These are phyloP conservation scores for Pulveroboletus sp. DNA, from an alignment of 768 basidiomycete genomes.

Conservation along the genomic window DNA sequence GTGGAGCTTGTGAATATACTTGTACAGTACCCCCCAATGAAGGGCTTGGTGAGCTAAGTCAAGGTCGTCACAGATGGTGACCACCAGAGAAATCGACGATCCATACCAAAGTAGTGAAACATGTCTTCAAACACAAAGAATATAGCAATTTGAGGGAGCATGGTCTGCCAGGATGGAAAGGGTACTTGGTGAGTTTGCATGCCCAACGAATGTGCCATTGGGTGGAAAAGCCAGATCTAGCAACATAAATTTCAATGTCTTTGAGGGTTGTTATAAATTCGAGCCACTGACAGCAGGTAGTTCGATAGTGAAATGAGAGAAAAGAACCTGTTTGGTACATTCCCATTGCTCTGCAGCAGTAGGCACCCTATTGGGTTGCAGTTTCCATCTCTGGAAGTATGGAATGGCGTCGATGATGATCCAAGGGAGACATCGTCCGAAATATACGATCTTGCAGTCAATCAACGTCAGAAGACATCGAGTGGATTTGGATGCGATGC, in stretches of 20 bases:
- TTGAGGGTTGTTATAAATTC: not conserved
- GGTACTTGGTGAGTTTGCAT: conserved; percentile 94
- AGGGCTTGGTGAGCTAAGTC: conserved; percentile 78
- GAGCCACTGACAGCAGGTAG: conserved; percentile 65
- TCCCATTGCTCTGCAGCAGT: conserved; percentile 85
- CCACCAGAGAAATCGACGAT: not conserved
- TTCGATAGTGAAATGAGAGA: conserved; percentile 95
- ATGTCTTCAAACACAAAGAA: conserved; percentile 97
- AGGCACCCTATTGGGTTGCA: conserved; percentile 84
- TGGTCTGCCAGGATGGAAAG: conserved; percentile 67
- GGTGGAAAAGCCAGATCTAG: conserved; percentile 90
- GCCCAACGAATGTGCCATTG: conserved; percentile 79
- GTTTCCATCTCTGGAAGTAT: conserved; percentile 91
- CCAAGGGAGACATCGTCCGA: conserved; percentile 93
- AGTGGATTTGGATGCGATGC: conserved; percentile 19
- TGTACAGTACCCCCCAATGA: conserved; percentile 81
- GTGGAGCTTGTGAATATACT: conserved; percentile 94
- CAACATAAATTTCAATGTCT: not conserved
- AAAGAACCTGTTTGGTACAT: conserved; percentile 90
- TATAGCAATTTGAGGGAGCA: conserved; percentile 71
- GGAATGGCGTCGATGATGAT: conserved; percentile 92
- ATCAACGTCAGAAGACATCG: not conserved
- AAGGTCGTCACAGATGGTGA: not conserved
- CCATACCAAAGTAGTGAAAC: conserved; percentile 83
- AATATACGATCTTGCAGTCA: conserved; percentile 76